A percentile compares a stretch with the other conserved stretches of the same genome.
phyloP scores from a whole-genome alignment of 2,329 filamentous ascomycete genomes.

The Colletotrichum liriopes region DNA sequence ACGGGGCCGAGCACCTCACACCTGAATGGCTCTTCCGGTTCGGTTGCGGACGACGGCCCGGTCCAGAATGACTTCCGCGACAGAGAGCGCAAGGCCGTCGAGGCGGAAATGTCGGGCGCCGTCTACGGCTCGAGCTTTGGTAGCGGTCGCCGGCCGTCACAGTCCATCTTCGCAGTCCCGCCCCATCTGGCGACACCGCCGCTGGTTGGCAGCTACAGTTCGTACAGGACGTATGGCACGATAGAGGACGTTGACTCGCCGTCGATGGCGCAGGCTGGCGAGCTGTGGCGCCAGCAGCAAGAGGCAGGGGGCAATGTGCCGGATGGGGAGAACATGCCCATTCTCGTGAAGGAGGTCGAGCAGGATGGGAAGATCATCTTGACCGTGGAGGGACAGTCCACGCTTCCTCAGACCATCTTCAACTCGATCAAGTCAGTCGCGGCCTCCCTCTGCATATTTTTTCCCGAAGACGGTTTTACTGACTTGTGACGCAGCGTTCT shows the following conservation, averaged over 20 bases:
- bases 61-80: slow-evolving; percentile 55
- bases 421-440: slow-evolving; percentile 84
- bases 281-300: slow-evolving; percentile 69
- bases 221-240: slow-evolving; percentile 70
- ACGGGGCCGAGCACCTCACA: slow-evolving; percentile 23
- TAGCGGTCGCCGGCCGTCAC: slow-evolving; percentile 50
- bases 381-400: slow-evolving; percentile 93
- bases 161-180: slow-evolving; percentile 71
- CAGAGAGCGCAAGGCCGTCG: slow-evolving; percentile 64
- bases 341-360: slow-evolving; percentile 91
- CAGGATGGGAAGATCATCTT: slow-evolving; percentile 89
- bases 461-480: background rate
- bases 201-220: slow-evolving; percentile 80
- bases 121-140: slow-evolving; percentile 50
- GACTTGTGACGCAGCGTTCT: slow-evolving; percentile 69
- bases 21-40: slow-evolving; percentile 41
- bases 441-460: background rate
- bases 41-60: slow-evolving; percentile 33
- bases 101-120: slow-evolving; percentile 58
- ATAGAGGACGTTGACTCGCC: slow-evolving; percentile 59
- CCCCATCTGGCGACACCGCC: slow-evolving; percentile 78
- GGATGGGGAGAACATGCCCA: slow-evolving; percentile 77
- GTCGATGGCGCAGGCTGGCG: slow-evolving; percentile 67
- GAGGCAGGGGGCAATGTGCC: slow-evolving; percentile 62
- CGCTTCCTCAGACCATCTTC: slow-evolving; percentile 93